Base-by-base conservation (phyloP, 179 eudicot genomes). In the Vitellaria paradoxa region DNA sequence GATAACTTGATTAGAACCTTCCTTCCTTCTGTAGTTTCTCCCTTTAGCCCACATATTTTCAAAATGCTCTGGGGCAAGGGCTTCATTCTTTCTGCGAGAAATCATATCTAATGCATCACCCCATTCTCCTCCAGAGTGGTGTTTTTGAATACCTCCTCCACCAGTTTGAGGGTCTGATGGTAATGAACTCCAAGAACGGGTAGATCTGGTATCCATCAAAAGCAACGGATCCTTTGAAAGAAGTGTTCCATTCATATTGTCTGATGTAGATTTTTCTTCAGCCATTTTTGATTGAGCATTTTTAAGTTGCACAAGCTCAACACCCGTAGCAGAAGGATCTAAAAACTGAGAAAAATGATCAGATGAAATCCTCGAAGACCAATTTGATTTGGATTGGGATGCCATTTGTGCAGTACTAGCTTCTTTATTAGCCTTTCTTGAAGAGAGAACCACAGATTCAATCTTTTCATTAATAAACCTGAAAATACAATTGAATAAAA, bases 31-130 rank as follows among this genome's bases (percentile, higher is more conserved):
- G 80, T 92, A 91, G 79, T 88, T 81, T 87, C 88, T 88, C 26
- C 99, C 98, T 84, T 91, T 93, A 17, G 99, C 77, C 99, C 99
- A 96, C 98, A 93, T 89, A 81, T 93, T 94, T 77, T 93, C 99
- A 80, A 92, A 84, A 89, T 96, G 85, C 75, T 93, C 96, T 37
- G 98, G 99, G 84, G 98, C 91, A 86, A 92, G 91, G 75, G 92
- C 92, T 84, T 88, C 86, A 61, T 91, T 93, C 76, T 96, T 94
- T 80, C 84, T 85, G 61, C 85, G 89, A 74, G 94, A 87, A 72
- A 92, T 57, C 88, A 85, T 77, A 79, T 94, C 99, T 78, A 94
- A 74, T 87, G 78, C 83, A 76, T 89, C 92, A 78, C 88, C 94
- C 98, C 97, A 92, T 85, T 92, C 90, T 72, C 89, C 96, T 70